phyloP scores from a whole-genome alignment of 257 asterid species.

The Craterostigma plantagineum region DNA sequence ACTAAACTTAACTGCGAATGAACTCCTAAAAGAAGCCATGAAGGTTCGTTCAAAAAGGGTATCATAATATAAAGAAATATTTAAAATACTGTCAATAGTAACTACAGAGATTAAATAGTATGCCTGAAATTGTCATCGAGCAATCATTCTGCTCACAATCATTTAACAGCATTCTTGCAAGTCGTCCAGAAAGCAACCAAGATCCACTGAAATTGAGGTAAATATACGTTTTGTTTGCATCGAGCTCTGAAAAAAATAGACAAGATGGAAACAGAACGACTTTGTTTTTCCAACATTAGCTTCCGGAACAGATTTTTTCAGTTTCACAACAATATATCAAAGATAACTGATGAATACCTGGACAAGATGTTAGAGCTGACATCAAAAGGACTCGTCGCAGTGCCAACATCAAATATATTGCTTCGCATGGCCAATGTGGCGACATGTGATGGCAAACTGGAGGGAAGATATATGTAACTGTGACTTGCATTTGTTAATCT shows the following conservation, averaged over 20 bases:
- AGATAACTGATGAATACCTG: slow-evolving; percentile 33
- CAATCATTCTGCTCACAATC: slow-evolving; percentile 89
- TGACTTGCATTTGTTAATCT: no score
- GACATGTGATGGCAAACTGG: slow-evolving; percentile 79
- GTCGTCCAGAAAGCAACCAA: slow-evolving; percentile 91
- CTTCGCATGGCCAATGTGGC: slow-evolving; percentile 34
- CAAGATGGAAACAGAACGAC: no score
- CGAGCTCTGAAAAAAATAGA: no score
- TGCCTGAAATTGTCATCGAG: slow-evolving; percentile 82
- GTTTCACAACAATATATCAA: neutral
- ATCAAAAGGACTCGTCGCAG: slow-evolving; percentile 34
- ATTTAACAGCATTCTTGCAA: slow-evolving; percentile 76
- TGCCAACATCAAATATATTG: slow-evolving; percentile 65
- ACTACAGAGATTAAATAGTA: slow-evolving; percentile 11
- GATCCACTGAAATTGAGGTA: slow-evolving; percentile 33
- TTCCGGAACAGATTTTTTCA: neutral
- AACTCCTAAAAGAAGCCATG: no score
- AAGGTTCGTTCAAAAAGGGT: neutral
- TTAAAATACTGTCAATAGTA: neutral
- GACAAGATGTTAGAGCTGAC: slow-evolving; percentile 19
- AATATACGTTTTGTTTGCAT: no score
- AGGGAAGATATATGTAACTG: slow-evolving; percentile 5
- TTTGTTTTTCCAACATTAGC: neutral
- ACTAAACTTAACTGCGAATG: no score
- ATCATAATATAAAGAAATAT: neutral